phyloP scores from a whole-genome alignment of 148 eudicot species.

The Euryodendron excelsum region DNA sequence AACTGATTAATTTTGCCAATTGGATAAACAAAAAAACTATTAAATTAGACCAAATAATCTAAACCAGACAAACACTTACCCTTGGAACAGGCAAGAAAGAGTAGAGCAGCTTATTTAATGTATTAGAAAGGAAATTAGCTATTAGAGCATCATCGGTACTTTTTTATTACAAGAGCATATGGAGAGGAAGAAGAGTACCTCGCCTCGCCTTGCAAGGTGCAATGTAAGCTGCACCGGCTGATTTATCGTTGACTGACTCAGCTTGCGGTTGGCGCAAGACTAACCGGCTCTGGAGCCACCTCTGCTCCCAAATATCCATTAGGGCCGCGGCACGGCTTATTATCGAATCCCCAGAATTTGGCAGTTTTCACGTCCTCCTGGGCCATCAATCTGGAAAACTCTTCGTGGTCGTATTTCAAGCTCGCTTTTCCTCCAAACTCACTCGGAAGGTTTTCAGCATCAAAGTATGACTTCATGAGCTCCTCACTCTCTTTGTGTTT shows the following conservation, averaged over 20 bases:
- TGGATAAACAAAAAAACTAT: neutral
- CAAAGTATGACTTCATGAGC: constrained; percentile 66
- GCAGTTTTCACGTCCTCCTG: constrained; percentile 67
- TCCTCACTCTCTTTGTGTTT: constrained; percentile 66
- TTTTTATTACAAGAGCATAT: too few species aligned
- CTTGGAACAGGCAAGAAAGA: neutral
- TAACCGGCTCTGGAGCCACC: constrained; percentile 18
- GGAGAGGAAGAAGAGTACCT: neutral
- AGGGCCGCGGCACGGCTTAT: constrained; percentile 15
- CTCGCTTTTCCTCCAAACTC: constrained; percentile 83
- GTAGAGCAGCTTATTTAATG: neutral
- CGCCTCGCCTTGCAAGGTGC: too few species aligned
- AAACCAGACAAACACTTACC: neutral
- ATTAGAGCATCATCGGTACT: too few species aligned
- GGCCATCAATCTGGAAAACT: constrained; percentile 66
- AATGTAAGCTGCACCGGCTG: too few species aligned
- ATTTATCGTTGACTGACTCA: constrained; percentile 19
- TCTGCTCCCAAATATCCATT: constrained; percentile 20
- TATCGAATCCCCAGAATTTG: constrained; percentile 59
- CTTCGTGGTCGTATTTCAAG: constrained; percentile 72
- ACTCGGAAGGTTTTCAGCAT: constrained; percentile 67
- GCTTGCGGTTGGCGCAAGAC: constrained; percentile 17
- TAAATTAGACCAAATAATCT: neutral
- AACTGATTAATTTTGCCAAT: too few species aligned
- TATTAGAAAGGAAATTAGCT: too few species aligned